These are phyloP conservation scores for peach (Prunus persica) DNA, from an alignment of 306 rosid species.

Conservation along the genomic window Prunus_persica_NCBIv2 NC_034013.1:16551501-16552000, in stretches of 20 bases:
- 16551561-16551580: slow-evolving; percentile 62
- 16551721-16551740: slow-evolving; percentile 79
- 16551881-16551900: slow-evolving; percentile 52
- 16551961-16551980: neutral
- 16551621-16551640: slow-evolving; percentile 47
- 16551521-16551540: slow-evolving; percentile 75
- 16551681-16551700: slow-evolving; percentile 62
- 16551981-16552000: no score
- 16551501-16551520: slow-evolving; percentile 84
- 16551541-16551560: slow-evolving; percentile 48
- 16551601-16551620: slow-evolving; percentile 65
- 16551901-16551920: slow-evolving; percentile 39
- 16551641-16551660: slow-evolving; percentile 56
- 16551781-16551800: slow-evolving; percentile 59
- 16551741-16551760: slow-evolving; percentile 81
- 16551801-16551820: slow-evolving; percentile 34
- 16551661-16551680: slow-evolving; percentile 25
- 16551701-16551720: slow-evolving; percentile 74
- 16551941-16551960: no score
- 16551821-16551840: slow-evolving; percentile 30
- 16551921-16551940: no score
- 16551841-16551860: slow-evolving; percentile 60
- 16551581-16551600: slow-evolving; percentile 82
- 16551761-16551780: slow-evolving; percentile 72
- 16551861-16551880: slow-evolving; percentile 78